Percentiles rank a stretch among this genome's conserved stretches.
Conservation (phyloP, 495 filamentous ascomycete species). For the Tuber indicum region DNA sequence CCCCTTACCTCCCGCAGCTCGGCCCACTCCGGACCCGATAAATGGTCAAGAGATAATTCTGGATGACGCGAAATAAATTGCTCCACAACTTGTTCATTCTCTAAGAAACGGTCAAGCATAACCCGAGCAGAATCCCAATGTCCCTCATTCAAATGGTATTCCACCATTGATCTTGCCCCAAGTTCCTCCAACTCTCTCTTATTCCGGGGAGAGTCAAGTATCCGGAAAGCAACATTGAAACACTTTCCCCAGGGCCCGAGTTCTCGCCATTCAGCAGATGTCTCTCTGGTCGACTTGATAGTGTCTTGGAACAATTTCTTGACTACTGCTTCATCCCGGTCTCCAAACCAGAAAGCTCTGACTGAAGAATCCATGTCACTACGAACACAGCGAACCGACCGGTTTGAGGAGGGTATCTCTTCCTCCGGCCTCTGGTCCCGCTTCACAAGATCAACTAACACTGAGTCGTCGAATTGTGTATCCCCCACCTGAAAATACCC, state of each 20-base stretch:
- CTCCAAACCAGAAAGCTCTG: neutral
- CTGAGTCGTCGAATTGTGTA: slow-evolving; percentile 2
- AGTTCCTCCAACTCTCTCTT: neutral
- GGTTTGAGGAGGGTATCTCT: neutral
- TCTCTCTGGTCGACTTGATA: neutral
- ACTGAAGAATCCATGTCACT: slow-evolving; percentile 1
- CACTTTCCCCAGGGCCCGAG: slow-evolving; percentile 3
- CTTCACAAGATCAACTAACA: neutral
- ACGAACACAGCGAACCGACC: slow-evolving; percentile 1
- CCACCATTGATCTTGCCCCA: neutral
- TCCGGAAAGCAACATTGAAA: neutral
- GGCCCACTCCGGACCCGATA: neutral
- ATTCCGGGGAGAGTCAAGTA: neutral
- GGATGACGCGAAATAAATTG: neutral
- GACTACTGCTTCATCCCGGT: neutral
- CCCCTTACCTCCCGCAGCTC: slow-evolving; percentile 1
- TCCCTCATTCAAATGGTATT: neutral
- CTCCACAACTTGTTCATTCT: neutral
- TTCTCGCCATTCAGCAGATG: neutral
- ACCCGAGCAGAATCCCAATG: neutral
- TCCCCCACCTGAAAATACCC: slow-evolving; percentile 1
- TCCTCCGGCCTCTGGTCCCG: neutral
- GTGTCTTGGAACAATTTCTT: slow-evolving; percentile 1
- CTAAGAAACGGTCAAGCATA: slow-evolving; percentile 4
- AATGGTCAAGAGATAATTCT: slow-evolving; percentile 1